A percentile compares a stretch with the other conserved stretches of the same genome.
Conservation (phyloP, 768 basidiomycete genomes). For the Trametes meyenii region DNA sequence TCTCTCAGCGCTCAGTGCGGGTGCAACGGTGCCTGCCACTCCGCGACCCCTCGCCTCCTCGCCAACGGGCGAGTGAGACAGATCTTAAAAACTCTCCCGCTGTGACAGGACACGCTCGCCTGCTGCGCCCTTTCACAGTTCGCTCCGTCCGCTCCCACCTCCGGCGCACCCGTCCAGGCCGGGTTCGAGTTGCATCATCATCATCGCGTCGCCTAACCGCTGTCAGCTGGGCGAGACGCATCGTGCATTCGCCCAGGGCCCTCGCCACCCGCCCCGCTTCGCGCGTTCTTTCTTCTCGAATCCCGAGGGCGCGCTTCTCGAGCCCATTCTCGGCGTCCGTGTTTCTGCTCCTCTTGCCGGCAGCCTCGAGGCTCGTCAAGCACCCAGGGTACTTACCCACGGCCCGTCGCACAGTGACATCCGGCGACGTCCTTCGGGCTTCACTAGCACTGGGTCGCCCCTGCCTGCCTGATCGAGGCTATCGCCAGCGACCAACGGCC, state of each 20-base stretch:
- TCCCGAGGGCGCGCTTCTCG: background rate
- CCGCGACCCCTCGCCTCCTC: no score
- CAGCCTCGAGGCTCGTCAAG: background rate
- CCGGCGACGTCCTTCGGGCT: no score
- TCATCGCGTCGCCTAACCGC: background rate
- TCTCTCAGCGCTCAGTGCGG: no score
- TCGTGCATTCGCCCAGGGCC: no score
- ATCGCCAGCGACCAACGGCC: no score
- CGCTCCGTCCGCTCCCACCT: background rate
- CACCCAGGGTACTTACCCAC: background rate
- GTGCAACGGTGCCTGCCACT: no score
- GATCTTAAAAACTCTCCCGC: no score
- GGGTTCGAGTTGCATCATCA: background rate
- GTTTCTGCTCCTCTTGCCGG: background rate
- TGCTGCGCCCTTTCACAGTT: no score
- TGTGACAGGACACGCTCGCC: background rate
- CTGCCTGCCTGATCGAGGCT: no score
- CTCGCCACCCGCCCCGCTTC: background rate
- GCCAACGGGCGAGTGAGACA: no score
- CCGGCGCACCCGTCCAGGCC: background rate
- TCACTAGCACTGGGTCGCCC: no score
- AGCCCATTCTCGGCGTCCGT: background rate
- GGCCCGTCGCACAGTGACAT: background rate
- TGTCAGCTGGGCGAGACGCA: background rate
- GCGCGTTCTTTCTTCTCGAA: background rate